Base-by-base conservation (phyloP, 2,329 filamentous ascomycete genomes). In the Phyllosticta citriasiana region DNA sequence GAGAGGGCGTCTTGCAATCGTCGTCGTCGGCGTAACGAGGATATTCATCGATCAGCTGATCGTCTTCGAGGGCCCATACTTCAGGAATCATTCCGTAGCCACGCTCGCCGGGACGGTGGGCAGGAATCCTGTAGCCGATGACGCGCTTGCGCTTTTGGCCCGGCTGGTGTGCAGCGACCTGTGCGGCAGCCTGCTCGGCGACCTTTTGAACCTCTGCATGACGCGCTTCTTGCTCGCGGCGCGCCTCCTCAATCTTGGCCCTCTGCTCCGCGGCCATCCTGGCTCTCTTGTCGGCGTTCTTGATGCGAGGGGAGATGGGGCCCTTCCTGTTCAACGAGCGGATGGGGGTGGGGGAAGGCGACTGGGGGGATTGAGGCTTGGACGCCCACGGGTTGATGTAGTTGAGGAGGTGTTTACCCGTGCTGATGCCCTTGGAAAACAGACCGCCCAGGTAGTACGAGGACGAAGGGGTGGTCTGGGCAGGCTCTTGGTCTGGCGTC, bases 41-140 rank as follows among this genome's bases (percentile, higher is more conserved):
- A 10, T 33, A 33, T 33, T 22, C 19, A 22, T 22, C 19, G 19
- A 33, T 33, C 30, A 33, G 6, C 30, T 33, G 30, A 33, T 33
- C 30, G 30, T 33, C 30, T 12, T 7, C 30, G 2, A 22, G 19
- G 19, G 19, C 19, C 19, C 19, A 22, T 22, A 22, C 19, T 22
- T 22, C 19, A 22, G 19, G 19, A 22, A 22, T 22, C 24, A 58
- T 50, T 25, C 60, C 60, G 25, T 40, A 62, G 52, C 59, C 56
- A 25, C 60, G 55, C n/a, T 55, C 55, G 22, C 60, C 60, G 5
- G 60, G 60, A 33, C 24, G 60, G 19, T 52, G 55, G n/a, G 55
- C 55, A 9, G 60, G 60, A 5, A 62, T 62, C 8, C 55, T 62
- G 19, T 22, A 22, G 19, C 19, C 19, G 19, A 22, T 22, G 24